Base-by-base conservation (phyloP, 306 rosid genomes). In the Ziziphus jujuba region DNA sequence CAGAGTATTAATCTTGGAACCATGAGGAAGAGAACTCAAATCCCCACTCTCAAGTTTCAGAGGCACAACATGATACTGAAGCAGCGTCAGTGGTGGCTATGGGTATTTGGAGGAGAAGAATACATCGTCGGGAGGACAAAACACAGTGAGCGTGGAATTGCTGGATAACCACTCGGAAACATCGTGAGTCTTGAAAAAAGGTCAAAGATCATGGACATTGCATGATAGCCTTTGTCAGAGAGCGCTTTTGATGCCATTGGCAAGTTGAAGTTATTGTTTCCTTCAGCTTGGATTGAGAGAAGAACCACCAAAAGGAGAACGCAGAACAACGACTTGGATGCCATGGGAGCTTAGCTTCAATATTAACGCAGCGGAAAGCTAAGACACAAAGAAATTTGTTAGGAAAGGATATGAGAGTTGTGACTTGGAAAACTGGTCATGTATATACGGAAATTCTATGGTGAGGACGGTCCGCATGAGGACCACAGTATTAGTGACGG, bases 1-100 rank as follows among this genome's bases (percentile, higher is more conserved):
- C 3, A 68, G 64, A 5, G 73, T 68, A 7, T 44, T 64, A 12
- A 68, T 7, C 31, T 55, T 68, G 45, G 73, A 68, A 21, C 62
- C 53, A 9, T 14, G 49, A 19, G 15, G 0, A 15, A 67, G 11
- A 50, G 7, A 9, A 22, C 34, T 2, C 8, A 25, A 2, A 33
- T 56, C 1, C 16, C 24, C 19, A n/a, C 5, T 57, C 45, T 68
- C 31, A 20, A 68, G 62, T 38, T 43, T 43, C 9, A 47, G 25
- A 8, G 49, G 59, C 14, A 58, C 62, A 6, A 3, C 15, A 19
- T 69, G 73, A 3, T 47, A 47, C 13, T 69, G 44, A 15, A 58
- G 50, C 9, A 33, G 56, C 3, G 36, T 56, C 43, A 47, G 0
- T 9, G 73, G 73, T 7, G 57, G 65, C n/a, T 69, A 58, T 45